phyloP scores from a whole-genome alignment of 2,329 filamentous ascomycete genomes.

The Colletotrichum phormii region DNA sequence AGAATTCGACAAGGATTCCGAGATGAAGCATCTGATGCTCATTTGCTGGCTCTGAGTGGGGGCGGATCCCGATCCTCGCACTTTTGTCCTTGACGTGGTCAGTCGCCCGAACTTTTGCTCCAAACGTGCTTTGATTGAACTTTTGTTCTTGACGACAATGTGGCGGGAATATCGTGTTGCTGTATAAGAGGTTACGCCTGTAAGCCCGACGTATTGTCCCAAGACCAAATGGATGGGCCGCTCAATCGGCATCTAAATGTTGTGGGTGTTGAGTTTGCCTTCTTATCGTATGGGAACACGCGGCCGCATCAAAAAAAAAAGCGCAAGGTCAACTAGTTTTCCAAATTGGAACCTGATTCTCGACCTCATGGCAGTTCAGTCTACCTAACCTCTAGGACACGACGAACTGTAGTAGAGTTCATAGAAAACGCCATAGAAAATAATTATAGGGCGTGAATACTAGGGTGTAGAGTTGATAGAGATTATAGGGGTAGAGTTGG shows the following conservation, averaged over 20 bases:
- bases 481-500: no score
- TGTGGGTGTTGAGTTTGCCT: not conserved
- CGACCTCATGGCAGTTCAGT: not conserved
- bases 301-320: not conserved
- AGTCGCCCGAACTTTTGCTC: slow-evolving; percentile 41
- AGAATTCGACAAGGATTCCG: not conserved
- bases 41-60: not conserved
- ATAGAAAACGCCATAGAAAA: no score
- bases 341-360: no score
- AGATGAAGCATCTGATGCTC: not conserved
- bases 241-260: not conserved
- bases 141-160: slow-evolving; percentile 40
- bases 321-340: not conserved
- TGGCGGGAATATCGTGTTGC: not conserved
- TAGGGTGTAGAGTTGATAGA: no score
- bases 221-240: not conserved
- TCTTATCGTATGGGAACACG: not conserved
- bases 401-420: no score
- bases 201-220: not conserved
- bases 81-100: slow-evolving; percentile 28
- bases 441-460: no score
- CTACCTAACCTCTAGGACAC: no score
- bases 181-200: not conserved
- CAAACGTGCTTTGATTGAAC: slow-evolving; percentile 47
- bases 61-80: slow-evolving; percentile 39